These are phyloP conservation scores for Rhodotorula sp. DNA, from an alignment of 1,284 basidiomycete species.

Conservation along the genomic window DNA sequence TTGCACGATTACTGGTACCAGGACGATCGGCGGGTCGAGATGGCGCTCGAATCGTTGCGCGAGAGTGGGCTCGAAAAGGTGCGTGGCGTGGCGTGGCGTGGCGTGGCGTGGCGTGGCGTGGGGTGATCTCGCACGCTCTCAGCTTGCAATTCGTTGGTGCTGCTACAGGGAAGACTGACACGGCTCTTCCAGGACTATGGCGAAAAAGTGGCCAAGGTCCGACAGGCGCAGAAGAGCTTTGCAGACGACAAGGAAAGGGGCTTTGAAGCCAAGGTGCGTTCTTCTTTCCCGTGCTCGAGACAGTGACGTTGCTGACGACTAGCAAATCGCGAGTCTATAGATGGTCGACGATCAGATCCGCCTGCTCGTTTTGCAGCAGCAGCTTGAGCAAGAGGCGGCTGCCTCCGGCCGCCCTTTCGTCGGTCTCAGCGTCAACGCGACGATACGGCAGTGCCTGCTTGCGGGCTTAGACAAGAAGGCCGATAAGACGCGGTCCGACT, in stretches of 20 bases:
- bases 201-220: slow-evolving; percentile 68
- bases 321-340: slow-evolving; percentile 52
- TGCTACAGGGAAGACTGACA: not conserved
- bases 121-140: slow-evolving; percentile 3
- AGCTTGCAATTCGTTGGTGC: not conserved
- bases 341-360: slow-evolving; percentile 83
- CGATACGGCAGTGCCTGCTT: slow-evolving; percentile 69
- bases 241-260: slow-evolving; percentile 84
- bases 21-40: slow-evolving; percentile 90
- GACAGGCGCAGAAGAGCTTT: slow-evolving; percentile 85
- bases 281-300: not conserved
- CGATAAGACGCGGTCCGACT: slow-evolving; percentile 79
- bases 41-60: slow-evolving; percentile 77
- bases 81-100: slow-evolving; percentile 43
- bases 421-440: slow-evolving; percentile 77
- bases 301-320: too few relatives aligned
- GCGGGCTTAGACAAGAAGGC: slow-evolving; percentile 79
- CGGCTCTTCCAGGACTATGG: slow-evolving; percentile 59
- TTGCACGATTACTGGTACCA: slow-evolving; percentile 96
- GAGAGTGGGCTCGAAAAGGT: slow-evolving; percentile 58
- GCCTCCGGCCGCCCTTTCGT: slow-evolving; percentile 60
- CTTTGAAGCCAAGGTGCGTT: slow-evolving; percentile 81
- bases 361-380: slow-evolving; percentile 74
- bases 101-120: slow-evolving; percentile 3
- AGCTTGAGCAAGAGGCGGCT: slow-evolving; percentile 74